These are phyloP conservation scores for Monilinia fructigena DNA, from an alignment of 2,329 filamentous ascomycete species.

Conservation along the genomic window DNA sequence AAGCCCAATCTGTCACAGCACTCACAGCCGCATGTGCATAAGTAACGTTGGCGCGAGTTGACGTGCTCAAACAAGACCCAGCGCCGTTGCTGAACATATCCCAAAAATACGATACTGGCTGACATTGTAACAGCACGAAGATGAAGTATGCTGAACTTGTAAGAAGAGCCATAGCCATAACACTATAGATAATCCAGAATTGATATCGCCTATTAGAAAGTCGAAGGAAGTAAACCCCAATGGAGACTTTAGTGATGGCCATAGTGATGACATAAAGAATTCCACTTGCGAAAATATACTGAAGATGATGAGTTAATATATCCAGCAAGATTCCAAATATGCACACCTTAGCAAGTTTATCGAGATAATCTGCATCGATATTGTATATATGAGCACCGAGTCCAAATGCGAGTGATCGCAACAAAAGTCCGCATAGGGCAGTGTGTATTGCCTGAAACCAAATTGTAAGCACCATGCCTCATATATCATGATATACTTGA, in stretches of 20 bases:
- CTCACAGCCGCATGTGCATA: slow-evolving; percentile 37
- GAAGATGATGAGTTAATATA: neutral
- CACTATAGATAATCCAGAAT: slow-evolving; percentile 31
- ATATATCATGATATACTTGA: neutral
- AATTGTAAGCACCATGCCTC: slow-evolving; percentile 1
- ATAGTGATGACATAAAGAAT: slow-evolving; percentile 38
- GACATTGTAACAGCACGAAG: slow-evolving; percentile 38
- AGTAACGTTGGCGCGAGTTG: slow-evolving; percentile 31
- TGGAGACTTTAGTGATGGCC: slow-evolving; percentile 36
- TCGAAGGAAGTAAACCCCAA: slow-evolving; percentile 37
- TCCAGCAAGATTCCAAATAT: neutral
- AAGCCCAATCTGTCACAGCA: slow-evolving; percentile 37
- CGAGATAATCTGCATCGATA: slow-evolving; percentile 28
- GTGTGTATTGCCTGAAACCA: slow-evolving; percentile 33
- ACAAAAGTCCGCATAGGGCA: slow-evolving; percentile 32
- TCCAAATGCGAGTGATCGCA: slow-evolving; percentile 32
- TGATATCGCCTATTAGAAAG: slow-evolving; percentile 36
- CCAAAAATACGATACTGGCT: slow-evolving; percentile 42
- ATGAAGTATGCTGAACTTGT: slow-evolving; percentile 38
- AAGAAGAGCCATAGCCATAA: slow-evolving; percentile 29
- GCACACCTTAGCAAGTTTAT: slow-evolving; percentile 33
- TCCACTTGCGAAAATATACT: slow-evolving; percentile 36
- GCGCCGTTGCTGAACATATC: slow-evolving; percentile 35
- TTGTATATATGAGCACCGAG: slow-evolving; percentile 37
- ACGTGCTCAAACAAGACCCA: slow-evolving; percentile 40